These are phyloP conservation scores for Aspergillus kassunensis DNA, from an alignment of 495 filamentous ascomycete species.

Conservation along the genomic window DNA sequence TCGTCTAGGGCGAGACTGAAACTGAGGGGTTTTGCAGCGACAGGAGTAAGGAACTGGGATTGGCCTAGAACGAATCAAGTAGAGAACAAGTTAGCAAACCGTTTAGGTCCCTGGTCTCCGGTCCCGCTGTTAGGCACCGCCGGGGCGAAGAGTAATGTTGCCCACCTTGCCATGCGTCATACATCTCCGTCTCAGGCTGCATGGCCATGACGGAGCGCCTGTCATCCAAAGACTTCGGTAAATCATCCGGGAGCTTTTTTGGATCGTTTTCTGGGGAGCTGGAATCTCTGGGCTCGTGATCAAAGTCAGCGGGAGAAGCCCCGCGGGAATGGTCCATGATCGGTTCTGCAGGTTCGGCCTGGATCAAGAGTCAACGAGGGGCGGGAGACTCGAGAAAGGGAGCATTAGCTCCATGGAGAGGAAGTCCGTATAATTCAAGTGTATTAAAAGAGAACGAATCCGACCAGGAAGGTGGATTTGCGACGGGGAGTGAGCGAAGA, in stretches of 20 bases:
- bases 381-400: constrained; percentile 10
- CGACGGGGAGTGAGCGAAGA: background rate
- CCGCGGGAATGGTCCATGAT: constrained; percentile 42
- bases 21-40: constrained; percentile 73
- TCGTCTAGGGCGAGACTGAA: constrained; percentile 86
- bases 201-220: constrained; percentile 60
- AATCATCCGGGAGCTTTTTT: constrained; percentile 67
- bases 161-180: constrained; percentile 97
- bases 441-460: background rate
- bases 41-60: constrained; percentile 87
- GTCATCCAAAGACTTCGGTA: constrained; percentile 89
- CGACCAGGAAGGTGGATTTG: background rate
- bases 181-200: constrained; percentile 83
- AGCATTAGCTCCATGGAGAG: constrained; percentile 21
- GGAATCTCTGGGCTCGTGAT: constrained; percentile 19
- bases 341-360: background rate
- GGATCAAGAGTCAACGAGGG: constrained; percentile 15
- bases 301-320: constrained; percentile 30
- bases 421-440: background rate
- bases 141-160: background rate
- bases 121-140: too few species aligned
- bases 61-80: constrained; percentile 56
- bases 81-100: background rate
- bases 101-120: too few species aligned
- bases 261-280: constrained; percentile 13